Base-by-base conservation (phyloP, 352 stramenopile genomes). In the Pythium coloratum region DNA sequence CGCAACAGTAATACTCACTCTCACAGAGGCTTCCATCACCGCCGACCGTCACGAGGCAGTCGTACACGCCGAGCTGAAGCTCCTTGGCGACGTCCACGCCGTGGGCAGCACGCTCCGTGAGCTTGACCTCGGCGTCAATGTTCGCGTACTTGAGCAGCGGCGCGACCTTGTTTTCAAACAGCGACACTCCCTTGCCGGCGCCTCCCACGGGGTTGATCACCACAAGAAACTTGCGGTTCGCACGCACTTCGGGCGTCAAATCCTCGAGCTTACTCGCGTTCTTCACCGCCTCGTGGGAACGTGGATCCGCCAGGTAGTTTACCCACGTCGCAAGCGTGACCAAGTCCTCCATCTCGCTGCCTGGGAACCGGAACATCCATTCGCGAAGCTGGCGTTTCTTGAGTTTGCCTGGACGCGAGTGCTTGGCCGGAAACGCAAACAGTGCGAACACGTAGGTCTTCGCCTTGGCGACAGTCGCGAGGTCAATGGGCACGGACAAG, bases 171-270 rank as follows among this genome's bases (percentile, higher is more conserved):
- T 66, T 71, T 51, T 92, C 72, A 59, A 80, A 92, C 47, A 75
- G 84, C 62, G 83, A 70, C 57, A 76, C 44, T 14, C 75, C 80
- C 26, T 84, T 82, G 62, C 81, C 81, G 2, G 75, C 20, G 42
- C 85, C 85, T 42, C 85, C 84, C 3, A 91, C 76, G 13, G 83
- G 85, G 58, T 94, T 94, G 60, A 94, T 77, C n/a, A 94, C 53
- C 61, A 89, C 79, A 1, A 89, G 60, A 44, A 84, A 93, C 59
- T 78, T 82, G 46, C 81, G 75, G 55, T 54, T 34, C 9, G 54
- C 28, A 20, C 42, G 60, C 20, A 66, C 62, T 20, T 69, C 58
- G 0, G 76, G 33, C 47, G 69, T 42, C 46, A 90, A 46, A 9
- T 75, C 64, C 3, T 77, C 75, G 34, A 90, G 30, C 57, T 56